Evolutionary conservation across 1,139 yeast species (phyloP), one percentile per base, ranked within the genome.

Genomic region (Zygosaccharomyces pseudobailii): DNA sequence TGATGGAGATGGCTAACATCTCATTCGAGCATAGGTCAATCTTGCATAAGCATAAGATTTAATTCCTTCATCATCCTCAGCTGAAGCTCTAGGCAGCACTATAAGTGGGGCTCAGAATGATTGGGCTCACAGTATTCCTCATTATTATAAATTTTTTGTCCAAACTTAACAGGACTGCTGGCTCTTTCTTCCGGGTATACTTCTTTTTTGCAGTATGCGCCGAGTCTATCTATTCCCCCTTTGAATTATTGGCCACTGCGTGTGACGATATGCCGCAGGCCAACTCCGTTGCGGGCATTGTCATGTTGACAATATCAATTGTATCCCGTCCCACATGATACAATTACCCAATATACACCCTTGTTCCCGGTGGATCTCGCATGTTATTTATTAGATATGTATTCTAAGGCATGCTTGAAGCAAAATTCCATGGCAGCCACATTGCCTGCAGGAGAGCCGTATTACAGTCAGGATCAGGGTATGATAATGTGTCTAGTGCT

Each of bases 281-380:
- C 13, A 74, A 75, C 69, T 70, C 78, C 7, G 67, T 78, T 8
- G 76, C 79, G 5, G 74, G 80, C 40, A 61, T 74, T n/a, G 61
- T 73, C 36, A 63, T 76, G 52, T 58, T 75, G 47, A 74, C 74
- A 28, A 64, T 76, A 62, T 71, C 74, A 37, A 68, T 75, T n/a
- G 57, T 75, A 73, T n/a, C 58, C 73, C 80, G 30, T 78, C 80
- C 40, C 75, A 75, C 58, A 74, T 78, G 54, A 75, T 78, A 48
- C 78, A 75, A 51, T 59, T 76, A 40, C 74, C 75, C 5, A 68
- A 72, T 10, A 78, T 78, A 82, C 79, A 71, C 48, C 78, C 78
- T 35, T 78, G 81, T 81, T 76, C 76, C 57, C 73, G 74, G 53
- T 78, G 82, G 82, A 72, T 76, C 40, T 74, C 78, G 7, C 57